Evolutionary conservation across 495 filamentous ascomycete species (phyloP), one percentile per base, ranked within the genome.

Genomic region (Penicillium flavigenum): DNA sequence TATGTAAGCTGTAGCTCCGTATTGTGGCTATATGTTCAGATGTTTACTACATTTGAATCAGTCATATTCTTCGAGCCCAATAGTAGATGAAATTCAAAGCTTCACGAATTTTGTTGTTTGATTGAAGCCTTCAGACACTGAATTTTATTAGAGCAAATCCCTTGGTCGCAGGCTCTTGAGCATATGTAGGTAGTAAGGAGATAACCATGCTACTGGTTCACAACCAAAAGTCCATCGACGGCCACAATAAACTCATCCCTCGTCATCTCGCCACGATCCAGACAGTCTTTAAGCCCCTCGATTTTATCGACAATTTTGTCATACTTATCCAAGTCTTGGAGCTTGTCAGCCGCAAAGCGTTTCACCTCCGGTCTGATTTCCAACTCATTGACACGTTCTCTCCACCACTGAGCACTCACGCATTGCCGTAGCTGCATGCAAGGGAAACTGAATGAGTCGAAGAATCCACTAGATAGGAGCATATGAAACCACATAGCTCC

Each of bases 401-500:
- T 50, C 64, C 59, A 65, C 59, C 58, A 51, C 31, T 46, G 38
- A 50, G 32, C 43, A 47, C 64, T 54, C 42, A 66, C 26, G 32
- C 51, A 56, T 31, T 58, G 60, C 57, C 46, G 50, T 27, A 67
- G 56, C 56, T 67, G 36, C 19, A 38, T 58, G 31, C 43, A 62
- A 48, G 59, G 55, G 16, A 62, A 58, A 51, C 42, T 58, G 19
- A 41, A 20, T 0, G 34, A 45, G 46, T 54, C 27, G 56, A 65
- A 65, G 50, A 61, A 66, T 39, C 63, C 63, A 39, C 39, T 50
- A 29, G 62, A 64, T 24, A 66, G 57, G 22, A 64, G 52, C 58
- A 67, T 62, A 45, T 67, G 54, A 34, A 62, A 20, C 63, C 65
- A 70, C 65, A 70, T n/a, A n/a, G n/a, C n/a, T n/a, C n/a, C n/a